phyloP scores from a whole-genome alignment of 768 basidiomycete genomes.

The Phaeotremella fagi region DNA sequence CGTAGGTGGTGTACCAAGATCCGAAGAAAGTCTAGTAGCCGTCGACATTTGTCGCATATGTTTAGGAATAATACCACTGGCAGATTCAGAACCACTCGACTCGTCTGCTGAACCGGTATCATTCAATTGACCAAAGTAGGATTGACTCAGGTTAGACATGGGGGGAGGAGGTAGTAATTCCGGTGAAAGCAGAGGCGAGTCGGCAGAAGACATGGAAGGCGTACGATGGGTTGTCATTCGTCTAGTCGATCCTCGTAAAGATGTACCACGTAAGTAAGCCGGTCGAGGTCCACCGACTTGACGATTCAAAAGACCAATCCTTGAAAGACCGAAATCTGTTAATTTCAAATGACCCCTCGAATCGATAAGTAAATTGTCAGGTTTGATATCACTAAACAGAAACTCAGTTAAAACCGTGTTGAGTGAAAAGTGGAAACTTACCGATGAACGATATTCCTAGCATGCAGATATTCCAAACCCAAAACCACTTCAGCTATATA shows the following conservation, averaged over 20 bases:
- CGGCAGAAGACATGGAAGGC: conserved; percentile 32
- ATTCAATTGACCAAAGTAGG: conserved; percentile 45
- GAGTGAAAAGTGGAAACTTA: conserved; percentile 48
- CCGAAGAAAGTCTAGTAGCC: conserved; percentile 21
- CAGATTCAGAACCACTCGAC: conserved; percentile 74
- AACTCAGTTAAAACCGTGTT: neutral
- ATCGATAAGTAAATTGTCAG: conserved; percentile 96
- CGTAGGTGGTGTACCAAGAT: conserved; percentile 50
- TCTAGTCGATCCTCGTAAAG: conserved; percentile 17
- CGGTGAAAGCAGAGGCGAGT: conserved; percentile 48
- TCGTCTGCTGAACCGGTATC: conserved; percentile 54
- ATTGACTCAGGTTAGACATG: conserved; percentile 35
- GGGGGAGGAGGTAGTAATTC: conserved; percentile 32
- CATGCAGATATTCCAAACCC: conserved; percentile 93
- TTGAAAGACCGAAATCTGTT: conserved; percentile 94
- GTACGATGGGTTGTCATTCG: conserved; percentile 9
- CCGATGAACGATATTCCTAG: conserved; percentile 94
- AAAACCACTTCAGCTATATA: conserved; percentile 95
- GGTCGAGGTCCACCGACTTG: conserved; percentile 58
- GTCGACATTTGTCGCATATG: conserved; percentile 28
- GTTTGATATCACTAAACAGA: conserved; percentile 77
- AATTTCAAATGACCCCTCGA: conserved; percentile 93
- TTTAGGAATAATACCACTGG: conserved; percentile 20
- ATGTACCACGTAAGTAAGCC: conserved; percentile 39
- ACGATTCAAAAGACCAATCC: conserved; percentile 95